phyloP scores from a whole-genome alignment of 192 early-diverging fungal species.

The Gonapodya prolifera region DNA sequence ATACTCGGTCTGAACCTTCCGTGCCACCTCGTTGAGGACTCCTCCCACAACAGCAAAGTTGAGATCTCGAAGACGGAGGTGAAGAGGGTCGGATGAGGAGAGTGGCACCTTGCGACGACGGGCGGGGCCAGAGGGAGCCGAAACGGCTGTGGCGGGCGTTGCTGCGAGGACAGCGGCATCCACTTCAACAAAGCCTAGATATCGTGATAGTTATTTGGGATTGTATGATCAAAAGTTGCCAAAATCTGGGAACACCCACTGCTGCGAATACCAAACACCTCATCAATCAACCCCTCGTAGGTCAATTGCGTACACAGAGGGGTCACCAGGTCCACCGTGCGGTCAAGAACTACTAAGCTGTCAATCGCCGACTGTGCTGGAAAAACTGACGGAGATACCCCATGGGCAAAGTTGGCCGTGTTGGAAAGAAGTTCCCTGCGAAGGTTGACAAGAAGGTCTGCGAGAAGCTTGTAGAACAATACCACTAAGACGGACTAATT shows the following conservation, averaged over 20 bases:
- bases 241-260: constrained; percentile 22
- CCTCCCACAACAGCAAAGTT: constrained; percentile 86
- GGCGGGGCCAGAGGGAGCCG: constrained; percentile 5
- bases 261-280: constrained; percentile 68
- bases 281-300: constrained; percentile 94
- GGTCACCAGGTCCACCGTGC: constrained; percentile 78
- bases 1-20: constrained; percentile 73
- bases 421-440: constrained; percentile 58
- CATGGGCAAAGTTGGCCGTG: background rate
- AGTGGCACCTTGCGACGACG: constrained; percentile 56
- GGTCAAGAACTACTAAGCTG: constrained; percentile 79
- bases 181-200: constrained; percentile 58
- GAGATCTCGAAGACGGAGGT: constrained; percentile 65
- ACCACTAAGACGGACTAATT: constrained; percentile 11
- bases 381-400: constrained; percentile 8
- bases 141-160: constrained; percentile 15
- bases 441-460: constrained; percentile 72
- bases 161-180: constrained; percentile 46
- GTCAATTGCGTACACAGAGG: constrained; percentile 91
- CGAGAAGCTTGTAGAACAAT: constrained; percentile 26
- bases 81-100: constrained; percentile 70
- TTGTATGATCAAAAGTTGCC: background rate
- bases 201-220: background rate
- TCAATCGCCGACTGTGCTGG: constrained; percentile 33
- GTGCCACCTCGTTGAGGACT: constrained; percentile 68